Base-by-base conservation (phyloP, 164 flowering plant genomes). In the Liriodendron chinense region DNA sequence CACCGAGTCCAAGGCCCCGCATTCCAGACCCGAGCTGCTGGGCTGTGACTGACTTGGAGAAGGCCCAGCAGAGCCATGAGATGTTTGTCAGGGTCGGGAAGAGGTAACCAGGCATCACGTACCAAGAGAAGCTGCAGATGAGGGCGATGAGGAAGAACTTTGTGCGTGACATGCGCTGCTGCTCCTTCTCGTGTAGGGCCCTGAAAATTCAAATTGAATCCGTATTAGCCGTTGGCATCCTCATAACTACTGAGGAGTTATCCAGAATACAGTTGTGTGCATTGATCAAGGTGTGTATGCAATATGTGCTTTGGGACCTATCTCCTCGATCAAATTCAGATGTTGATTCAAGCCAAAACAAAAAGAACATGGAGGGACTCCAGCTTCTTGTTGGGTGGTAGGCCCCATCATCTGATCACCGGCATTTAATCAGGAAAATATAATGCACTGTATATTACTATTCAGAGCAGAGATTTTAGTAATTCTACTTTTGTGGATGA, bases 21-120 rank as follows among this genome's bases (percentile, higher is more conserved):
- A 83, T 75, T n/a, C 89, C 89, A 1, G 89, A 86, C 7, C 89
- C 89, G 1, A 86, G 48, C 76, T 86, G 89, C 64, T 86, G 87
- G 10, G 84, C 87, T 0, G 85, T 86, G 65, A 86, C 85, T 0
- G 89, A 84, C 63, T 83, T 85, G 64, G 86, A 73, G 75, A 84
- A 85, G 57, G 59, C 80, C 85, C 83, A 84, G 74, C 89, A 86
- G 8, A 86, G 69, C 86, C 84, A 79, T 56, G 89, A 86, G 34
- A 86, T 68, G 75, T 73, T 84, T 5, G 85, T 75, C 13, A 86
- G 74, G 16, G 87, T 82, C 7, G 83, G 23, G 75, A 86, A 86
- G 61, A 86, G 79, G 79, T 82, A 85, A 13, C 86, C 89, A 5
- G 89, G 89, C 22, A 85, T 24, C 3, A 75, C 25, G 49, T 86